A percentile compares a stretch with the other conserved stretches of the same genome.
Conservation (phyloP, 495 filamentous ascomycete species). For the Pyrenula aspistea region DNA sequence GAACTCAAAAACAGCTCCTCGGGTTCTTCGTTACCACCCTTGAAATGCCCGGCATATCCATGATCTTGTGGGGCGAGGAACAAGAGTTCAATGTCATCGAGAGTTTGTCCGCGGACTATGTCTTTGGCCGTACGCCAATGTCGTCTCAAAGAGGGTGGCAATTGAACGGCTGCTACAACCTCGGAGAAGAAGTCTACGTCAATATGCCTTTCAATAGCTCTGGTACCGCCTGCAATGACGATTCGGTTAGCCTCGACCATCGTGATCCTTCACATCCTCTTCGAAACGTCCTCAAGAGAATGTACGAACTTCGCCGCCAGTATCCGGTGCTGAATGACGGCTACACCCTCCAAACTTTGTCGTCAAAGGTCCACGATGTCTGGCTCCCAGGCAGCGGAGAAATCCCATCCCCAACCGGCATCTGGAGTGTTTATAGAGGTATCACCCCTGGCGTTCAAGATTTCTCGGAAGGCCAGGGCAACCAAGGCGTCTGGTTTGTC, state of each 20-base stretch:
- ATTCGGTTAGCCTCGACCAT: conserved; percentile 37
- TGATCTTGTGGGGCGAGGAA: conserved; percentile 37
- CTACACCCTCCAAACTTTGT: conserved; percentile 24
- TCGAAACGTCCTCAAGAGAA: conserved; percentile 27
- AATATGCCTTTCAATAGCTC: conserved; percentile 29
- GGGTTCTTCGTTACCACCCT: conserved; percentile 32
- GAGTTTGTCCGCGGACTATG: conserved; percentile 32
- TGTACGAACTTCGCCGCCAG: conserved; percentile 32
- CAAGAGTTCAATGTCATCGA: conserved; percentile 36
- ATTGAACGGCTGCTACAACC: conserved; percentile 35
- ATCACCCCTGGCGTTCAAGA: conserved; percentile 26
- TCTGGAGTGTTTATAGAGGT: conserved; percentile 31
- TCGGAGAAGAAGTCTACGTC: conserved; percentile 27
- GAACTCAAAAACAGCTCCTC: conserved; percentile 30
- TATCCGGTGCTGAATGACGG: conserved; percentile 38
- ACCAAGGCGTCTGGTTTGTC: conserved; percentile 35
- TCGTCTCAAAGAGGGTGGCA: conserved; percentile 35
- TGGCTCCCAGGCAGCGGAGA: conserved; percentile 30
- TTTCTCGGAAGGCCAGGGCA: conserved; percentile 28
- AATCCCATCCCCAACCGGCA: conserved; percentile 30
- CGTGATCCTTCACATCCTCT: conserved; percentile 37
- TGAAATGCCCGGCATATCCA: conserved; percentile 32
- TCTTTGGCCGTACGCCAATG: conserved; percentile 36
- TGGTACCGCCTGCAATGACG: conserved; percentile 29
- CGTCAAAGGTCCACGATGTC: conserved; percentile 26